Evolutionary conservation across 106 monocot genomes (phyloP).

Genomic region (Agapanthus africanus): DNA sequence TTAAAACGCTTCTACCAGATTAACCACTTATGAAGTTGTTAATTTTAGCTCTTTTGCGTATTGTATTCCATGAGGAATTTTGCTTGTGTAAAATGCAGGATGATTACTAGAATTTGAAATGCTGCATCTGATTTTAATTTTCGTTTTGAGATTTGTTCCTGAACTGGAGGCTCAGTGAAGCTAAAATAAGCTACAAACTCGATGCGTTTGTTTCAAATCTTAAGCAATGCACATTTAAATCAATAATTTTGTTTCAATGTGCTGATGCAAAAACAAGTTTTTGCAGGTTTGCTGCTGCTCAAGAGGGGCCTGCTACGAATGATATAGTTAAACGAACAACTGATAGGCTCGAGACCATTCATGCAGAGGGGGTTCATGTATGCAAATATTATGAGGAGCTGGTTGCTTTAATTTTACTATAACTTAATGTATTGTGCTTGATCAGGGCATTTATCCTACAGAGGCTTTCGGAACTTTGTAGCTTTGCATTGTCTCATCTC

Average conservation of each 20-base stretch:
- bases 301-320: slow-evolving; percentile 54
- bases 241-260: neutral
- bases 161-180: neutral
- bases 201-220: neutral
- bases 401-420: no score
- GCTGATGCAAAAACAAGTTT: no score
- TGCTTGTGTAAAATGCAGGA: neutral
- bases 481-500: slow-evolving; percentile 76
- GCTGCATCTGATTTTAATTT: neutral
- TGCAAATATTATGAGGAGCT: slow-evolving; percentile 2
- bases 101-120: neutral
- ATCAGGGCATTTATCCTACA: slow-evolving; percentile 25
- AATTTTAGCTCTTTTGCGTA: no score
- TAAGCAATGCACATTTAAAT: neutral
- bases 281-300: slow-evolving; percentile 67
- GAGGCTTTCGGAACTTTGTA: slow-evolving; percentile 89
- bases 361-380: slow-evolving; percentile 93
- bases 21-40: no score
- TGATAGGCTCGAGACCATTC: slow-evolving; percentile 70
- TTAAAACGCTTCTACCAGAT: no score
- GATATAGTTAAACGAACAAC: slow-evolving; percentile 65
- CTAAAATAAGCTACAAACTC: neutral
- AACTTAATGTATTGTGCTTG: neutral
- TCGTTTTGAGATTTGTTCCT: neutral
- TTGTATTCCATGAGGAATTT: no score